phyloP scores from a whole-genome alignment of 2,329 filamentous ascomycete species.

The Calonectria fujianensis region DNA sequence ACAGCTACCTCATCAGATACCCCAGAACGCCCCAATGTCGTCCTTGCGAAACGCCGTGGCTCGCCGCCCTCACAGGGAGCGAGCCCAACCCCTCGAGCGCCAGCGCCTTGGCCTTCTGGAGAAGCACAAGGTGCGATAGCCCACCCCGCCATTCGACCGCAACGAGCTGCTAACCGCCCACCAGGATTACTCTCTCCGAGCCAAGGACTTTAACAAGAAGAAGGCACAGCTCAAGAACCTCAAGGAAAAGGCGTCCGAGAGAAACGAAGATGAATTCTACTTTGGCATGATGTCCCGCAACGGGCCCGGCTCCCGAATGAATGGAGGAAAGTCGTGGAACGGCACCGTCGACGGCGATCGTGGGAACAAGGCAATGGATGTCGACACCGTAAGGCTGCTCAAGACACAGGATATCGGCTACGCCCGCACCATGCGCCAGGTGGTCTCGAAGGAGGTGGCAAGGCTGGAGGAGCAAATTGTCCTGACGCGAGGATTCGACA shows the following conservation, averaged over 20 bases:
- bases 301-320: slow-evolving; percentile 71
- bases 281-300: slow-evolving; percentile 80
- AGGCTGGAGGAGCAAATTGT: slow-evolving; percentile 73
- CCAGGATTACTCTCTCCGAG: slow-evolving; percentile 79
- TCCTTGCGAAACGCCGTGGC: slow-evolving; percentile 80
- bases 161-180: slow-evolving; percentile 38
- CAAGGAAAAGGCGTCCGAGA: slow-evolving; percentile 76
- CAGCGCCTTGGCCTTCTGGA: slow-evolving; percentile 93
- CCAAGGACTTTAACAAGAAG: slow-evolving; percentile 80
- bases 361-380: slow-evolving; percentile 72
- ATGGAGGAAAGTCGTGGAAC: slow-evolving; percentile 70
- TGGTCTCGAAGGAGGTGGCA: slow-evolving; percentile 74
- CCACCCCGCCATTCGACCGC: slow-evolving; percentile 28
- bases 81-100: slow-evolving; percentile 89
- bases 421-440: slow-evolving; percentile 77
- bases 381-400: slow-evolving; percentile 76
- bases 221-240: slow-evolving; percentile 76
- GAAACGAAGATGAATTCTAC: slow-evolving; percentile 85
- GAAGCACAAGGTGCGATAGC: slow-evolving; percentile 85
- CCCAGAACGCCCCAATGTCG: slow-evolving; percentile 64
- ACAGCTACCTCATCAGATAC: slow-evolving; percentile 7
- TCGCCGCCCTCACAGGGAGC: slow-evolving; percentile 91
- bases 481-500: slow-evolving; percentile 63
- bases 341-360: slow-evolving; percentile 76
- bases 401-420: slow-evolving; percentile 83